Conservation (phyloP, 306 rosid species). For the Fagus crenata region DNA sequence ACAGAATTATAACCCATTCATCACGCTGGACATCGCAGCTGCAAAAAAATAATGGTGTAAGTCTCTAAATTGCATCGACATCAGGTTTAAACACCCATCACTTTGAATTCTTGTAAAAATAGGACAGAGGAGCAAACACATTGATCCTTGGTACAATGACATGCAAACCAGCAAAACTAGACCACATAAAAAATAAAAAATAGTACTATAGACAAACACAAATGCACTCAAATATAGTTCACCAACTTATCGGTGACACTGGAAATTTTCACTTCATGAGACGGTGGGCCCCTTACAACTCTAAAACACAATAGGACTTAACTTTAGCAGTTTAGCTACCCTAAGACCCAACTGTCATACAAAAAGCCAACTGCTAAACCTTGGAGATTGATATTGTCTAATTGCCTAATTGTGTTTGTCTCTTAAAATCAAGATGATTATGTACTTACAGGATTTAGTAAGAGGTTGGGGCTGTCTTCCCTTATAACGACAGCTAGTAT, state of each 20-base stretch:
- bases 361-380: too few species aligned
- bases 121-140: neutral
- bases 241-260: neutral
- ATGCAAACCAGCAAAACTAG: neutral
- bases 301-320: neutral
- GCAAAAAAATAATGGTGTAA: neutral
- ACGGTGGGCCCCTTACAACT: neutral
- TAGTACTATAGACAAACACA: neutral
- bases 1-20: neutral
- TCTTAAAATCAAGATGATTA: too few species aligned
- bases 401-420: too few species aligned
- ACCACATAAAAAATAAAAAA: neutral
- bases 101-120: neutral
- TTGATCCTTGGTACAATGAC: neutral
- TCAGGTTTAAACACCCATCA: neutral
- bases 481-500: too few species aligned
- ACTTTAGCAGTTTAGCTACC: neutral
- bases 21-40: neutral
- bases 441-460: too few species aligned
- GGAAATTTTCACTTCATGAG: neutral
- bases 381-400: too few species aligned
- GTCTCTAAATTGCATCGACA: neutral
- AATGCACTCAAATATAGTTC: neutral
- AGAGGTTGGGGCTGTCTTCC: too few species aligned
- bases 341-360: neutral